Evolutionary conservation across 495 filamentous ascomycete species (phyloP).

Genomic region (Lophium mytilinum): DNA sequence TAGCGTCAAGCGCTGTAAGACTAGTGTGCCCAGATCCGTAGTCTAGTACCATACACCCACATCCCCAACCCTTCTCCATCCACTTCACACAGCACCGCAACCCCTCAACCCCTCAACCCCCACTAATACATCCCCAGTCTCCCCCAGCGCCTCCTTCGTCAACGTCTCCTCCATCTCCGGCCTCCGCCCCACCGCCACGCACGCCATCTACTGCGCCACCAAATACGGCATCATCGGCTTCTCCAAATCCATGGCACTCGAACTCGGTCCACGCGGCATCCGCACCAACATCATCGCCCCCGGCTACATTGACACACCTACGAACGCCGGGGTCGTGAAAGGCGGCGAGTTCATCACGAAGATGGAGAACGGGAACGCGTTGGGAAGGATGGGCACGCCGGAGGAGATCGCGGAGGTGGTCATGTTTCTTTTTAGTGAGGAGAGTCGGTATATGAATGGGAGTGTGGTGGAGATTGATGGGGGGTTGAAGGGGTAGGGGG

Average conservation of each 20-base stretch:
- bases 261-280: constrained; percentile 45
- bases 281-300: constrained; percentile 49
- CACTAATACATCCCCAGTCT: neutral
- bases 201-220: constrained; percentile 46
- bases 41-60: too few species aligned
- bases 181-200: constrained; percentile 25
- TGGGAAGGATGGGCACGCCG: constrained; percentile 44
- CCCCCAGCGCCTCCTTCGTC: constrained; percentile 26
- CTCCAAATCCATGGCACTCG: constrained; percentile 48
- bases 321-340: constrained; percentile 36
- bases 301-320: constrained; percentile 42
- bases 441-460: constrained; percentile 45
- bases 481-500: constrained; percentile 15
- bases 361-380: constrained; percentile 34
- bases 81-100: too few species aligned
- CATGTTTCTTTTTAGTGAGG: constrained; percentile 45
- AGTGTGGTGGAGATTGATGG: constrained; percentile 46
- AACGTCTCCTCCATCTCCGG: constrained; percentile 44
- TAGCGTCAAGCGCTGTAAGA: too few species aligned
- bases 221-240: constrained; percentile 49
- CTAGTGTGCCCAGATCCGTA: too few species aligned
- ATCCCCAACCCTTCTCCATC: too few species aligned
- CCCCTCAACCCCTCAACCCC: too few species aligned
- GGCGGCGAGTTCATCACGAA: constrained; percentile 28
- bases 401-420: constrained; percentile 48